Percentiles rank a stretch among this genome's conserved stretches.
Conservation (phyloP, 2,329 filamentous ascomycete species). For the Ophiostoma ulmi region DNA sequence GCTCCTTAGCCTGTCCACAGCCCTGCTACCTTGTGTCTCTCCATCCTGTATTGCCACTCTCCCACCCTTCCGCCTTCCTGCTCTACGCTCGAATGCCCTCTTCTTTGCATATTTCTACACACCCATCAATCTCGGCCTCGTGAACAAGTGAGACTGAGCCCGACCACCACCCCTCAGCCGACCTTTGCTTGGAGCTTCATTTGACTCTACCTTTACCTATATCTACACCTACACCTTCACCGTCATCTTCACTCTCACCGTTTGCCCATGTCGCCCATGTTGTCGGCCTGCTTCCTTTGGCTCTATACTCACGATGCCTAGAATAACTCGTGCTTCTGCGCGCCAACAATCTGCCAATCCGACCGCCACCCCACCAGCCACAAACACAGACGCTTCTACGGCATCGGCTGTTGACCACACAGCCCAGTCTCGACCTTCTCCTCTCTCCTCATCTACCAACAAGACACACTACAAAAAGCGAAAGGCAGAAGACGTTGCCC, state of each 20-base stretch:
- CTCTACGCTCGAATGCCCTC: background rate
- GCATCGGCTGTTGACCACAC: slow-evolving; percentile 32
- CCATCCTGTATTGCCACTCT: background rate
- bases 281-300: background rate
- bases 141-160: background rate
- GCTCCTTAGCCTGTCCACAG: background rate
- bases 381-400: slow-evolving; percentile 38
- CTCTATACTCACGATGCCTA: slow-evolving; percentile 76
- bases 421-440: slow-evolving; percentile 34
- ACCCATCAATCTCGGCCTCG: background rate
- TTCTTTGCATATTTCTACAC: background rate
- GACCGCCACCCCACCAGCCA: slow-evolving; percentile 43
- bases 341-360: slow-evolving; percentile 77
- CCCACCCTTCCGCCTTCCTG: background rate
- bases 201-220: background rate
- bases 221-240: background rate
- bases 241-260: background rate
- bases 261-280: slow-evolving; percentile 27
- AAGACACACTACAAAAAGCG: slow-evolving; percentile 24
- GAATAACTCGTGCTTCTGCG: slow-evolving; percentile 92
- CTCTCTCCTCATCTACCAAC: background rate
- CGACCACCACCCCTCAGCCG: background rate
- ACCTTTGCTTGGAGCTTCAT: background rate
- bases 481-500: background rate
- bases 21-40: background rate